phyloP scores from a whole-genome alignment of 2,329 filamentous ascomycete species.

The Dendrostoma leiphaemia region DNA sequence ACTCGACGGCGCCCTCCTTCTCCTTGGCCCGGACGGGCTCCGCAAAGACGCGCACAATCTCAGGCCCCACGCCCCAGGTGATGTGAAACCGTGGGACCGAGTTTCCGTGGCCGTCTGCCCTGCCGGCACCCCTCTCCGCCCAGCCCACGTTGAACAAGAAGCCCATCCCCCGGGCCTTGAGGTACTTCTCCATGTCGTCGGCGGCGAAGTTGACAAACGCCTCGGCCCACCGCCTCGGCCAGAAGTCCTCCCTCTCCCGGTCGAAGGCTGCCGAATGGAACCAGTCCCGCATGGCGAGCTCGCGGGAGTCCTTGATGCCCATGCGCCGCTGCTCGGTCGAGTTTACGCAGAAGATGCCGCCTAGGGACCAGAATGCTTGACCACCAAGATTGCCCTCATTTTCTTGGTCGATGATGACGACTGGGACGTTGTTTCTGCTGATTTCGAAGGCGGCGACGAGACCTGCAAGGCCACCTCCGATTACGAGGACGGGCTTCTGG shows the following conservation, averaged over 20 bases:
- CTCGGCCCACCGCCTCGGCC: conserved; percentile 61
- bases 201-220: conserved; percentile 62
- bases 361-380: conserved; percentile 64
- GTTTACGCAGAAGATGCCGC: conserved; percentile 59
- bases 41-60: conserved; percentile 55
- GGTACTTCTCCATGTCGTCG: conserved; percentile 57
- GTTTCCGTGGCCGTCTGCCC: conserved; percentile 58
- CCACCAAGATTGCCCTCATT: conserved; percentile 55
- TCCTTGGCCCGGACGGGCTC: conserved; percentile 55
- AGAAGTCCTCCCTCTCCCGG: conserved; percentile 52
- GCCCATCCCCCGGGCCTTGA: conserved; percentile 50
- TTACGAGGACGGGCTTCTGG: conserved; percentile 47
- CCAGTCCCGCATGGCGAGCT: conserved; percentile 59
- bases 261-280: conserved; percentile 57
- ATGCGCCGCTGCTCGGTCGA: conserved; percentile 54
- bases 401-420: conserved; percentile 58
- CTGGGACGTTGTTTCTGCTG: conserved; percentile 45
- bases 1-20: conserved; percentile 50
- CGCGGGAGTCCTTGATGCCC: conserved; percentile 57
- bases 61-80: conserved; percentile 60
- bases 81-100: conserved; percentile 63
- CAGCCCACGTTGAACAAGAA: conserved; percentile 57
- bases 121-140: conserved; percentile 59
- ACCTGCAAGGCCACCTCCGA: conserved; percentile 58
- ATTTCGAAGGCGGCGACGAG: conserved; percentile 60